phyloP scores from a whole-genome alignment of 257 asterid species.

The Primulina huaijiensis region DNA sequence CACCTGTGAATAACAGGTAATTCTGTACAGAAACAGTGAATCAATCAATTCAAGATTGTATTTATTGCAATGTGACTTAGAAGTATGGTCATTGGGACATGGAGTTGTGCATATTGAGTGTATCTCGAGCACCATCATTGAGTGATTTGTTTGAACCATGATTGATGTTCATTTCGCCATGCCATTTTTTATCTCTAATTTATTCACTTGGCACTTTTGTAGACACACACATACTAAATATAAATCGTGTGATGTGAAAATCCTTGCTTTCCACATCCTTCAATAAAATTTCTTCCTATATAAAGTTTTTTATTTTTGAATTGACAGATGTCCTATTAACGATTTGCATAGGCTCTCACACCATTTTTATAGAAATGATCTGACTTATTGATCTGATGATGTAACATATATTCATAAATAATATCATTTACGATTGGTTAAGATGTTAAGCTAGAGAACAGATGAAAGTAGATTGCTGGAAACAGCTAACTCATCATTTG shows the following conservation, averaged over 20 bases:
- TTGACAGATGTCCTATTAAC: background rate
- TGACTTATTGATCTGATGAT: background rate
- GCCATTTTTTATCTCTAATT: too few relatives aligned
- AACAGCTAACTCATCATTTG: slow-evolving; percentile 5
- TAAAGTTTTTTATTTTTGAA: background rate
- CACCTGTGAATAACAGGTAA: slow-evolving; percentile 6
- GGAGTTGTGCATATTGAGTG: background rate
- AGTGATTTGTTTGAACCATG: background rate
- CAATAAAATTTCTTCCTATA: background rate
- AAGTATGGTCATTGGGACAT: background rate
- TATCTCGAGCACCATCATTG: background rate
- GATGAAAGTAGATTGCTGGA: background rate
- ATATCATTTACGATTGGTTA: background rate
- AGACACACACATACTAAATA: background rate
- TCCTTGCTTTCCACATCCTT: background rate
- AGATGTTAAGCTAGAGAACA: background rate
- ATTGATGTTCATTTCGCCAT: background rate
- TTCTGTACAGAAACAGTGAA: background rate
- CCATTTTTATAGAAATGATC: background rate
- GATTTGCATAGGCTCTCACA: background rate
- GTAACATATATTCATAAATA: background rate
- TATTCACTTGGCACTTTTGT: background rate
- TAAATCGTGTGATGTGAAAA: background rate
- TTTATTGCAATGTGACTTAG: background rate
- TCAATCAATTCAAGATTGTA: slow-evolving; percentile 9